Evolutionary conservation across 306 rosid species (phyloP).

Genomic region (Cyclanthera cordifolia): DNA sequence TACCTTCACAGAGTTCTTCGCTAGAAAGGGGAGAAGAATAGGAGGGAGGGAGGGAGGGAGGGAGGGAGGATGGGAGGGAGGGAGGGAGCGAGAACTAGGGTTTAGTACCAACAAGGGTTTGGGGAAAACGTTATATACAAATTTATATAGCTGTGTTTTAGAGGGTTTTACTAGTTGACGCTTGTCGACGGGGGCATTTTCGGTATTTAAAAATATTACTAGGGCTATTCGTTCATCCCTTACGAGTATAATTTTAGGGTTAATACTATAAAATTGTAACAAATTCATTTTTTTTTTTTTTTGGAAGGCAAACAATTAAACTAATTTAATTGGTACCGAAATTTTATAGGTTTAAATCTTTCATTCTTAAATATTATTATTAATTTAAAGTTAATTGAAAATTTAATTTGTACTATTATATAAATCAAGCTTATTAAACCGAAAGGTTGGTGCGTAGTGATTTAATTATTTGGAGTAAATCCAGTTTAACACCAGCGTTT

Average conservation of each 20-base stretch:
- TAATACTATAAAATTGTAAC: too few relatives aligned
- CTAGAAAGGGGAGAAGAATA: not conserved
- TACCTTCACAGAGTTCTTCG: not conserved
- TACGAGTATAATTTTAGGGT: not conserved
- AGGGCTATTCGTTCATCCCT: slow-evolving; percentile 3
- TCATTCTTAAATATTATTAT: too few relatives aligned
- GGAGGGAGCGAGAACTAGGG: slow-evolving; percentile 6
- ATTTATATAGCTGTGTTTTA: slow-evolving; percentile 11
- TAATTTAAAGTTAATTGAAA: too few relatives aligned
- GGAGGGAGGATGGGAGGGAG: not conserved
- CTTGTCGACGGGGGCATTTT: not conserved
- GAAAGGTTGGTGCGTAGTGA: too few relatives aligned
- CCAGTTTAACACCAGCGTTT: too few relatives aligned
- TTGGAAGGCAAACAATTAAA: too few relatives aligned
- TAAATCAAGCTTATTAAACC: too few relatives aligned
- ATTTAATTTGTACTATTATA: too few relatives aligned
- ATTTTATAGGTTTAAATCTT: too few relatives aligned
- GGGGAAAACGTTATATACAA: not conserved
- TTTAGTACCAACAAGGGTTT: slow-evolving; percentile 3
- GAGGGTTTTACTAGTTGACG: not conserved
- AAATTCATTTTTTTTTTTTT: too few relatives aligned
- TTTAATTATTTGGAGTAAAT: too few relatives aligned
- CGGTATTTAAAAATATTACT: not conserved
- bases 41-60: not conserved
- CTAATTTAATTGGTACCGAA: too few relatives aligned